These are phyloP conservation scores for Aspergillus proliferans DNA, from an alignment of 2,329 filamentous ascomycete species.

Conservation along the genomic window DNA sequence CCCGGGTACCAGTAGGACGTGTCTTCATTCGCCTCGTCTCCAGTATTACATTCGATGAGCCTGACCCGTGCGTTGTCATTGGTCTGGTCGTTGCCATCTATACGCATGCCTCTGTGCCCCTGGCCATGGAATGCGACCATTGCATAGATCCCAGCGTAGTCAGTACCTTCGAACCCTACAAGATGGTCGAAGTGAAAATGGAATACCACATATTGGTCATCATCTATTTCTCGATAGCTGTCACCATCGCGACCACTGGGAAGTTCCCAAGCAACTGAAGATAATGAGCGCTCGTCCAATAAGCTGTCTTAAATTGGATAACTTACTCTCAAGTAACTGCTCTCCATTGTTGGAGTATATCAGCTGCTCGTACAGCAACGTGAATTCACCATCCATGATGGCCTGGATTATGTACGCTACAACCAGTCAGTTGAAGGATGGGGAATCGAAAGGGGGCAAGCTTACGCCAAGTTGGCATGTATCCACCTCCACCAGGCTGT, in stretches of 20 bases:
- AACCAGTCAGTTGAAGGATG: not conserved
- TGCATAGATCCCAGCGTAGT: not conserved
- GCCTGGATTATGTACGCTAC: not conserved
- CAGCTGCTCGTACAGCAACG: slow-evolving; percentile 1
- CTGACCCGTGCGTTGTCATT: not conserved
- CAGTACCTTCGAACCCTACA: not conserved
- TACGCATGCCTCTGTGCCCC: not conserved
- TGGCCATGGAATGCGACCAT: not conserved
- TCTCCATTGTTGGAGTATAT: not conserved
- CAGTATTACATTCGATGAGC: no score
- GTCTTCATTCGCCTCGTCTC: no score
- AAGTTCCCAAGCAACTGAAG: not conserved
- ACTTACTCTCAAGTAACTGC: slow-evolving; percentile 1
- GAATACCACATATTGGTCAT: not conserved
- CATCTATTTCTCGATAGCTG: not conserved
- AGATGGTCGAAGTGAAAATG: not conserved
- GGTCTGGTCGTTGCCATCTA: not conserved
- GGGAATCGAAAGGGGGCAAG: no score
- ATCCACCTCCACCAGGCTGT: no score
- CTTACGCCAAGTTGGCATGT: not conserved
- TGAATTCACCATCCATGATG: not conserved
- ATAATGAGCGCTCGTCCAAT: not conserved
- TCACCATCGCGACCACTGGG: not conserved
- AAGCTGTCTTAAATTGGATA: not conserved
- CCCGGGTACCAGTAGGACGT: no score